phyloP scores from a whole-genome alignment of 768 basidiomycete genomes.

The Amanita polypyramis region DNA sequence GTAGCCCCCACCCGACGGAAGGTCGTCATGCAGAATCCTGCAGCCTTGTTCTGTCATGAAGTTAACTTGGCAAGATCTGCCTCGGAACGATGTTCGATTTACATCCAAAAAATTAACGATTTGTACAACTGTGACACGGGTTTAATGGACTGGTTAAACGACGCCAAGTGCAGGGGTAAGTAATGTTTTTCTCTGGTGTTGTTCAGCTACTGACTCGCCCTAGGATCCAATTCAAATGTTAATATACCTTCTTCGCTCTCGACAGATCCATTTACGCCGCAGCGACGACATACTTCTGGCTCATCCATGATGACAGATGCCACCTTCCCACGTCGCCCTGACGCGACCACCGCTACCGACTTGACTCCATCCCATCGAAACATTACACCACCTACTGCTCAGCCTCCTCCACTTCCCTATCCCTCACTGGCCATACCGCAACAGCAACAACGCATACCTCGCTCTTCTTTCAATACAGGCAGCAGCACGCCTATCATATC shows the following conservation, averaged over 20 bases:
- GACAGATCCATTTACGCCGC: constrained; percentile 33
- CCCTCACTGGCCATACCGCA: constrained; percentile 47
- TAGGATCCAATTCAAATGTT: constrained; percentile 8
- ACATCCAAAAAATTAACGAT: constrained; percentile 79
- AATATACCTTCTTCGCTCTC: constrained; percentile 24
- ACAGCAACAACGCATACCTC: constrained; percentile 19
- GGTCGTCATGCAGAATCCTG: constrained; percentile 33
- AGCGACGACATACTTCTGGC: constrained; percentile 58
- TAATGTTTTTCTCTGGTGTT: constrained; percentile 5
- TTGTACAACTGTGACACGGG: constrained; percentile 68
- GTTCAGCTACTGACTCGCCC: not conserved
- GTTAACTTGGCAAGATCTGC: constrained; percentile 43
- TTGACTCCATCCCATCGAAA: constrained; percentile 42
- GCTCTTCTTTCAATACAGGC: constrained; percentile 22
- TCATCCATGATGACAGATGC: constrained; percentile 66
- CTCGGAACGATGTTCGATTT: constrained; percentile 60
- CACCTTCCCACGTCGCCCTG: constrained; percentile 73
- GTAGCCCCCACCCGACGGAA: constrained; percentile 14
- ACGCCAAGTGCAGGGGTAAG: constrained; percentile 46
- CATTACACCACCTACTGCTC: constrained; percentile 36
- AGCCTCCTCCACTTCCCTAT: constrained; percentile 59
- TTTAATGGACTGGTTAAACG: constrained; percentile 62
- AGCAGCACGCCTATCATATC: constrained; percentile 35
- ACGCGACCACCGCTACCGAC: constrained; percentile 72
- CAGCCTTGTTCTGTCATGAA: constrained; percentile 65